phyloP scores from a whole-genome alignment of 306 rosid genomes.

The Clitoria ternatea region DNA sequence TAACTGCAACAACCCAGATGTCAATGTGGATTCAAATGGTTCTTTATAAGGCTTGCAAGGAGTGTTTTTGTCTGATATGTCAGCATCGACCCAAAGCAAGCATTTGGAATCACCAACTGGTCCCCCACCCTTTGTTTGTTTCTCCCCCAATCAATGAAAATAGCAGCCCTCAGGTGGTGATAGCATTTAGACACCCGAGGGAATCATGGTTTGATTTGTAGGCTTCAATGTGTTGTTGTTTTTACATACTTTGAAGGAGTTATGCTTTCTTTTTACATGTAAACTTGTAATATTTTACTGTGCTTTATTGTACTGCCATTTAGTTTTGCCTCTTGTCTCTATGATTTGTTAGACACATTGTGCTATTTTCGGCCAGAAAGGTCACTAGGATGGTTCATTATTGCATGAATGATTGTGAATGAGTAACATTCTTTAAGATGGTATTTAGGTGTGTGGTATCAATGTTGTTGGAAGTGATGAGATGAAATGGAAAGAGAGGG shows the following conservation, averaged over 20 bases:
- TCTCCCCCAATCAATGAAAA: neutral
- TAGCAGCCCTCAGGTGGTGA: conserved; percentile 19
- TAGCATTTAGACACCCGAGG: conserved; percentile 21
- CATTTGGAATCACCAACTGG: neutral
- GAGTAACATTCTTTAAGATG: conserved; percentile 16
- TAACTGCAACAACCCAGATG: conserved; percentile 39
- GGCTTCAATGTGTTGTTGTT: conserved; percentile 27
- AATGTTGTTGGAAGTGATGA: neutral
- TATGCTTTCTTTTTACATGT: conserved; percentile 28
- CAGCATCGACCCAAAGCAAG: conserved; percentile 4
- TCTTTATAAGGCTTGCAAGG: conserved; percentile 28
- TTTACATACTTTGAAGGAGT: conserved; percentile 30
- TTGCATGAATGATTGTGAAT: conserved; percentile 26
- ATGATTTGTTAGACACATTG: conserved; percentile 25
- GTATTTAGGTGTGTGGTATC: neutral
- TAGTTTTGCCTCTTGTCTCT: conserved; percentile 14
- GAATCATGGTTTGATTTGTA: conserved; percentile 26
- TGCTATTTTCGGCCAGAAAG: conserved; percentile 16
- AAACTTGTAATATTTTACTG: conserved; percentile 23
- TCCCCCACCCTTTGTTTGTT: neutral
- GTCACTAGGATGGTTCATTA: conserved; percentile 2
- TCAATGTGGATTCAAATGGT: conserved; percentile 38
- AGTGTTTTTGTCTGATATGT: conserved; percentile 21
- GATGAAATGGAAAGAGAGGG: neutral
- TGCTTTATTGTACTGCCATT: conserved; percentile 14